Evolutionary conservation across 2,329 filamentous ascomycete species (phyloP), one percentile per base, ranked within the genome.

Genomic region (Decorospora gaudefroyi): DNA sequence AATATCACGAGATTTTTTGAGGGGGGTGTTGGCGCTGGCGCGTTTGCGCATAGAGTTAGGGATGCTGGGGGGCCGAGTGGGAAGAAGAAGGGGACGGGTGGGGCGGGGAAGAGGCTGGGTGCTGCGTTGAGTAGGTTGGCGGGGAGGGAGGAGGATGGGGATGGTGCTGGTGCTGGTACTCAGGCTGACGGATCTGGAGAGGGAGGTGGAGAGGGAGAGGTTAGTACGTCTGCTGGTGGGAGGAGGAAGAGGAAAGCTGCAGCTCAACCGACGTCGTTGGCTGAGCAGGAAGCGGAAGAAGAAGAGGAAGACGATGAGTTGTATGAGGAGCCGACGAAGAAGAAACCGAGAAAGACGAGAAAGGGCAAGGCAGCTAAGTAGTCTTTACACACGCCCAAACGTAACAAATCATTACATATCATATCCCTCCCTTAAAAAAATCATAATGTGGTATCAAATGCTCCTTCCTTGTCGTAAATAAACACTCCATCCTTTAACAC

Each of bases 1-100:
- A 99, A 99, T 59, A 96, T 99, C 55, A 99, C 93, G n/a, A 79
- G 85, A 16, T 99, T 85, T 69, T 96, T 97, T 67, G 82, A 83
- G 9, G 92, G 92, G 0, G 72, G 75, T 4, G 84, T 90, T 0
- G 88, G 88, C 0, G 79, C 78, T 0, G 87, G 88, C 0, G 81
- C 80, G 0, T 91, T 89, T 72, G 87, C 80, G 16, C 88, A 88
- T 0, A 79, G 87, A 42, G 83, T 85, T 51, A 81, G 76, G 42
- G 71, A 74, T 17, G 78, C 73, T 9, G 58, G 44, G 7, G 59
- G 57, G 8, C 82, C 81, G 25, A 91, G 86, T 62, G 86, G 65
- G 32, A 60, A 58, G 52, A 61, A 56, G 49, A 65, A 58, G 48
- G 66, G 66, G 2, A 66, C 59, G 21, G 50, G 46, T 2, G 64